Conservation (phyloP, 2,329 filamentous ascomycete species). For the Thermomyces lanuginosus region DNA sequence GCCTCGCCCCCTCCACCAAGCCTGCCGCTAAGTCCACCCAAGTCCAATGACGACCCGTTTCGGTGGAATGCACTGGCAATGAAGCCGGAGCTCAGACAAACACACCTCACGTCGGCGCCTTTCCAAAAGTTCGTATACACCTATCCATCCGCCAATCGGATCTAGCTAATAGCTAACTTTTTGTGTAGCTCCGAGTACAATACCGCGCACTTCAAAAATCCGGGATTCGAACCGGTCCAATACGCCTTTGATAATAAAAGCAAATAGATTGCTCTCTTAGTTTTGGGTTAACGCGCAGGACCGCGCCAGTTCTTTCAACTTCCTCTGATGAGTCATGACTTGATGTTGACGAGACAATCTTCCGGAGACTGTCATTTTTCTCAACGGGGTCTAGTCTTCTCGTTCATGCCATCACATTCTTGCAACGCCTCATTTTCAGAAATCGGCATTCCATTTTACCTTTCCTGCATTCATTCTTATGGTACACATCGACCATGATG, state of each 20-base stretch:
- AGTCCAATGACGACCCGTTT: slow-evolving; percentile 23
- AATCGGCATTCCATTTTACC: too few species aligned
- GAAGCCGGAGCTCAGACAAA: slow-evolving; percentile 24
- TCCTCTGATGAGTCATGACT: too few species aligned
- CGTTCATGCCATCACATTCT: too few species aligned
- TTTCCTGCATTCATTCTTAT: too few species aligned
- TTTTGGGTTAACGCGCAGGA: too few species aligned
- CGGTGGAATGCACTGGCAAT: slow-evolving; percentile 27
- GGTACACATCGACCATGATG: too few species aligned
- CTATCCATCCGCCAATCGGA: background rate
- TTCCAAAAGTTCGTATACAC: slow-evolving; percentile 25
- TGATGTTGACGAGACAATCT: too few species aligned
- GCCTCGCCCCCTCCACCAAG: slow-evolving; percentile 14
- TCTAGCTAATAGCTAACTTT: slow-evolving; percentile 1
- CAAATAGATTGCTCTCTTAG: slow-evolving; percentile 11
- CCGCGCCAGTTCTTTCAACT: too few species aligned
- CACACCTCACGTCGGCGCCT: slow-evolving; percentile 24
- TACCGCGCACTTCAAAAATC: slow-evolving; percentile 31
- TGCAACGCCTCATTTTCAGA: too few species aligned
- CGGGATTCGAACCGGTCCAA: slow-evolving; percentile 30
- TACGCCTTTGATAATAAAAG: slow-evolving; percentile 27
- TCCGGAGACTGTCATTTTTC: too few species aligned
- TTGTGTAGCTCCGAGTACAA: slow-evolving; percentile 26
- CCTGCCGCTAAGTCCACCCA: slow-evolving; percentile 17
- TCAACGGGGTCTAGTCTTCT: too few species aligned